Evolutionary conservation across 371 early-diverging fungal species (phyloP).

Genomic region (Lichtheimia ramosa): DNA sequence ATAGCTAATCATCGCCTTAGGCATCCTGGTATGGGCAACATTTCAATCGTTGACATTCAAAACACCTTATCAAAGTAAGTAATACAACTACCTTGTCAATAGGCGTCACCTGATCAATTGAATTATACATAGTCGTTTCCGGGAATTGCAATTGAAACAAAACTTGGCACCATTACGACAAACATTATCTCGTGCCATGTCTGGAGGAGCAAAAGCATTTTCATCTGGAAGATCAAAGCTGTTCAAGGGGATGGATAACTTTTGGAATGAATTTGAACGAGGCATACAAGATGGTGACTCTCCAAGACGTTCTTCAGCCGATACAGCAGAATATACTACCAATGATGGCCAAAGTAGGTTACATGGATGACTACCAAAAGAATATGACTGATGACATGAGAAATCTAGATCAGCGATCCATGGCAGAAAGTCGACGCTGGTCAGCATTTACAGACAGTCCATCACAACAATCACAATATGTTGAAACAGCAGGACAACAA

Average conservation of each 20-base stretch:
- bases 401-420: not conserved
- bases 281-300: constrained; percentile 17
- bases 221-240: constrained; percentile 52
- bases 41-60: constrained; percentile 63
- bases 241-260: constrained; percentile 49
- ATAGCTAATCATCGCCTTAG: constrained; percentile 11
- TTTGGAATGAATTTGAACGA: constrained; percentile 60
- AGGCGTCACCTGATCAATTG: no score
- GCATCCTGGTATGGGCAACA: constrained; percentile 68
- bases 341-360: constrained; percentile 4
- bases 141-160: constrained; percentile 61
- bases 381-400: not conserved
- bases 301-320: constrained; percentile 11
- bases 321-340: not conserved
- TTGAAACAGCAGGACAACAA: constrained; percentile 53
- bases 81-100: not conserved
- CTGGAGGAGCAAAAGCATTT: constrained; percentile 50
- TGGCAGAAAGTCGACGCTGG: constrained; percentile 9
- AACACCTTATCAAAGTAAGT: constrained; percentile 62
- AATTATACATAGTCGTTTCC: constrained; percentile 37
- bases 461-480: constrained; percentile 15
- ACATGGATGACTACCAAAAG: not conserved
- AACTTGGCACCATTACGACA: constrained; percentile 61
- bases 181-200: constrained; percentile 62
- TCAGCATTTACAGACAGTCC: constrained; percentile 2